Evolutionary conservation across 441 rosid species (phyloP).

Genomic region (Gossypium gossypioides): DNA sequence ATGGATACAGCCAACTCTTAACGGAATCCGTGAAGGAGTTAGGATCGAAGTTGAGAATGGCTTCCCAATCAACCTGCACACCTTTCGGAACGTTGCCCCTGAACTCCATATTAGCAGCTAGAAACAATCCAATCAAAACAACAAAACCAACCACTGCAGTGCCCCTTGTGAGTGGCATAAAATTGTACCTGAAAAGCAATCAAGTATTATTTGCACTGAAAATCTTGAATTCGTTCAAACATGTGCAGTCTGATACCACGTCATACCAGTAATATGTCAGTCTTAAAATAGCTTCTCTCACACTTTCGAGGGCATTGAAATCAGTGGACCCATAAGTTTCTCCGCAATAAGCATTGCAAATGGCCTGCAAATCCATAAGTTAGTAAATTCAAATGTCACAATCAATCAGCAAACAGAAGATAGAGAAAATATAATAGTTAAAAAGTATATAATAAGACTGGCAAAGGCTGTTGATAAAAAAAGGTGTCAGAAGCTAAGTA

Average conservation of each 20-base stretch:
- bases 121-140: slow-evolving; percentile 73
- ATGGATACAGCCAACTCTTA: slow-evolving; percentile 73
- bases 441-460: not conserved
- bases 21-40: slow-evolving; percentile 49
- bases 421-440: not conserved
- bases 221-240: not conserved
- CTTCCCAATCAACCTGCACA: slow-evolving; percentile 92
- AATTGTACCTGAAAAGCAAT: slow-evolving; percentile 63
- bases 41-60: slow-evolving; percentile 65
- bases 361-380: slow-evolving; percentile 43
- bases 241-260: not conserved
- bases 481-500: not conserved
- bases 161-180: slow-evolving; percentile 97
- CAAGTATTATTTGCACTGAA: not conserved
- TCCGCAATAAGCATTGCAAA: slow-evolving; percentile 76
- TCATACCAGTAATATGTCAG: slow-evolving; percentile 92
- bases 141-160: slow-evolving; percentile 77
- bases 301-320: slow-evolving; percentile 51
- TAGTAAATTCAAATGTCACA: slow-evolving; percentile 6
- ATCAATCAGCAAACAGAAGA: not conserved
- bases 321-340: slow-evolving; percentile 66
- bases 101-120: slow-evolving; percentile 91
- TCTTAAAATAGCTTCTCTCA: slow-evolving; percentile 70
- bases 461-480: not conserved
- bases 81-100: slow-evolving; percentile 61